phyloP scores from a whole-genome alignment of 192 early-diverging fungal genomes.

The Coemansia sp. region DNA sequence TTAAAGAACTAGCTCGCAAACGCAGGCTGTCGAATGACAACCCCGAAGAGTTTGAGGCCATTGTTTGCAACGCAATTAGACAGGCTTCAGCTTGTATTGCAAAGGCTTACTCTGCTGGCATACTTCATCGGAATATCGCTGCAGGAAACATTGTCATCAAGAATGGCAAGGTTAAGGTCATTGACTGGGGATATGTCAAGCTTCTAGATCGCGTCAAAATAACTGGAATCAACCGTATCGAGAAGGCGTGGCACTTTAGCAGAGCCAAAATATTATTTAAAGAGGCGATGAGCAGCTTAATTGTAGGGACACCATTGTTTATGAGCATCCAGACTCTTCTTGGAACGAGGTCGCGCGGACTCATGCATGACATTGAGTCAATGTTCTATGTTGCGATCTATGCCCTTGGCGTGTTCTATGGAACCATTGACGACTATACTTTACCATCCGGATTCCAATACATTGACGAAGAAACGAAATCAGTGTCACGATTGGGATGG shows the following conservation, averaged over 20 bases:
- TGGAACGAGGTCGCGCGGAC: background rate
- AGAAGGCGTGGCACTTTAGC: background rate
- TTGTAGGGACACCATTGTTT: background rate
- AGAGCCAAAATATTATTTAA: background rate
- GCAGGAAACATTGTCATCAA: slow-evolving; percentile 11
- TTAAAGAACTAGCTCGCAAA: background rate
- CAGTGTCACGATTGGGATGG: no score
- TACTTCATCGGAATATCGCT: slow-evolving; percentile 14
- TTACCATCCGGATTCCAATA: no score
- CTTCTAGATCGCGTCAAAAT: background rate
- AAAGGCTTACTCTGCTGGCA: background rate
- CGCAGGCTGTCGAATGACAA: background rate
- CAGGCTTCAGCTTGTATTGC: background rate
- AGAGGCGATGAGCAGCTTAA: background rate
- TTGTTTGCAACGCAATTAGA: background rate
- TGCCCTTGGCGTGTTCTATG: background rate
- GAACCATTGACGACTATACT: background rate
- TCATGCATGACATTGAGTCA: slow-evolving; percentile 16
- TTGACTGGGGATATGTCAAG: slow-evolving; percentile 20
- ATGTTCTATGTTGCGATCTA: slow-evolving; percentile 17
- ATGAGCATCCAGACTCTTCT: slow-evolving; percentile 12
- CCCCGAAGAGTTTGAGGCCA: no score
- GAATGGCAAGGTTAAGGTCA: slow-evolving; percentile 2
- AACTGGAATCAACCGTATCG: background rate
- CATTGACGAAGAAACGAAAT: no score